Conservation (phyloP, 2,329 filamentous ascomycete species). For the Calonectria henricotiae region DNA sequence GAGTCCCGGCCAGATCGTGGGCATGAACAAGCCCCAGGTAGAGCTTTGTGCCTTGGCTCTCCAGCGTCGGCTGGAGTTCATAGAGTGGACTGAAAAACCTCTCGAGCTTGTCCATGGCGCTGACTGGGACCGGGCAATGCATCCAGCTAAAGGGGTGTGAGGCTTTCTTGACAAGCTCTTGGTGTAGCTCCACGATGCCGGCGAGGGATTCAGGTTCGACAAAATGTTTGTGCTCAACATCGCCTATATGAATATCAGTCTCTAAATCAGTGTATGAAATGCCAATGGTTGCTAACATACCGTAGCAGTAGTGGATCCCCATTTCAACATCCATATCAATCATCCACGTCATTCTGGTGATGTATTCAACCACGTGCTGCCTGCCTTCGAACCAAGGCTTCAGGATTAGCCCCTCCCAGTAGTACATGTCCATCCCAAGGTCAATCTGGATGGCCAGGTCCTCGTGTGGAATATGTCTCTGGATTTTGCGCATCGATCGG, state of each 20-base stretch:
- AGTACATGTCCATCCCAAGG: conserved; percentile 30
- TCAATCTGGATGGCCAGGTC: conserved; percentile 30
- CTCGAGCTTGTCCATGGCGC: conserved; percentile 24
- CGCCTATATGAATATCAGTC: conserved; percentile 11
- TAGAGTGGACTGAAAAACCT: conserved; percentile 12
- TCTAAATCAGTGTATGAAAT: neutral
- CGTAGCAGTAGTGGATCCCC: conserved; percentile 30
- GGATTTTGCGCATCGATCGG: conserved; percentile 15
- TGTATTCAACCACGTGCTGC: conserved; percentile 26
- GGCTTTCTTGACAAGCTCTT: conserved; percentile 5
- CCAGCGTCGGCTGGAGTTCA: neutral
- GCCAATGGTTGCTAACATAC: neutral
- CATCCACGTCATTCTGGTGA: conserved; percentile 13
- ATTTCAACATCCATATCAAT: conserved; percentile 19
- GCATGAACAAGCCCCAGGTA: conserved; percentile 29
- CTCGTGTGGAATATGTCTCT: conserved; percentile 10
- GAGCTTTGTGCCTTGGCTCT: conserved; percentile 20
- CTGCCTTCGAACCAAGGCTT: conserved; percentile 25
- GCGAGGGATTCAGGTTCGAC: conserved; percentile 16
- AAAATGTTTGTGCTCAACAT: conserved; percentile 32
- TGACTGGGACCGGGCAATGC: conserved; percentile 23
- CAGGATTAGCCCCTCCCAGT: conserved; percentile 19
- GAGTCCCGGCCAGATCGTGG: conserved; percentile 23
- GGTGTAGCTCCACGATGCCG: conserved; percentile 13
- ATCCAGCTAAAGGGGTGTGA: conserved; percentile 23